A percentile compares a stretch with the other conserved stretches of the same genome.
Evolutionary conservation across 495 filamentous ascomycete genomes (phyloP).

Genomic region (Penicillium riverlandense): DNA sequence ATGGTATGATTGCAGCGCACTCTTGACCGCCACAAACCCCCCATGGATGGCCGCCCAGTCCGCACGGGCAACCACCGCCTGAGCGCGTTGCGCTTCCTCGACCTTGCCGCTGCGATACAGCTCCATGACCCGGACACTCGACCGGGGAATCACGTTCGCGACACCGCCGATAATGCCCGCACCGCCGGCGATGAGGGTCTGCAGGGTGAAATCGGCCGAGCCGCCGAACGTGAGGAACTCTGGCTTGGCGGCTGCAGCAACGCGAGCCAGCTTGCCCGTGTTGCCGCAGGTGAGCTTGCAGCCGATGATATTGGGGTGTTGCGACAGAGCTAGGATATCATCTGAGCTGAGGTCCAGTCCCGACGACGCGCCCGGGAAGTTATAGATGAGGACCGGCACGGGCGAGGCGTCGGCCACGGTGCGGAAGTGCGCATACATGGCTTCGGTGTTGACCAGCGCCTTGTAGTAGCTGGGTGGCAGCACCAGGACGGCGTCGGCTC

Average conservation of each 20-base stretch:
- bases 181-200: slow-evolving; percentile 76
- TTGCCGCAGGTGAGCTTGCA: slow-evolving; percentile 93
- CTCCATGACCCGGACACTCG: slow-evolving; percentile 64
- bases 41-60: slow-evolving; percentile 87
- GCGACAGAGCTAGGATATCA: slow-evolving; percentile 62
- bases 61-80: slow-evolving; percentile 71
- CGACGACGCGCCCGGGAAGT: slow-evolving; percentile 76
- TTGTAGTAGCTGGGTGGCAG: slow-evolving; percentile 85
- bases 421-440: slow-evolving; percentile 65
- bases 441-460: slow-evolving; percentile 47
- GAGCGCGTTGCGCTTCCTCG: slow-evolving; percentile 65
- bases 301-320: slow-evolving; percentile 82
- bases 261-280: slow-evolving; percentile 80
- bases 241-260: slow-evolving; percentile 57
- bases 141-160: slow-evolving; percentile 74
- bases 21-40: slow-evolving; percentile 83
- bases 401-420: slow-evolving; percentile 75
- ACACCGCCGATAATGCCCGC: slow-evolving; percentile 79
- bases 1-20: slow-evolving; percentile 60
- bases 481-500: slow-evolving; percentile 78
- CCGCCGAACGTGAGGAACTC: slow-evolving; percentile 77
- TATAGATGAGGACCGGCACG: slow-evolving; percentile 87
- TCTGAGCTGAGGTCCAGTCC: slow-evolving; percentile 82
- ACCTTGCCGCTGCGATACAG: slow-evolving; percentile 65
- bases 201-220: slow-evolving; percentile 84